phyloP scores from a whole-genome alignment of 139 green algal genomes.

The Prasinococcaceae sp. region DNA sequence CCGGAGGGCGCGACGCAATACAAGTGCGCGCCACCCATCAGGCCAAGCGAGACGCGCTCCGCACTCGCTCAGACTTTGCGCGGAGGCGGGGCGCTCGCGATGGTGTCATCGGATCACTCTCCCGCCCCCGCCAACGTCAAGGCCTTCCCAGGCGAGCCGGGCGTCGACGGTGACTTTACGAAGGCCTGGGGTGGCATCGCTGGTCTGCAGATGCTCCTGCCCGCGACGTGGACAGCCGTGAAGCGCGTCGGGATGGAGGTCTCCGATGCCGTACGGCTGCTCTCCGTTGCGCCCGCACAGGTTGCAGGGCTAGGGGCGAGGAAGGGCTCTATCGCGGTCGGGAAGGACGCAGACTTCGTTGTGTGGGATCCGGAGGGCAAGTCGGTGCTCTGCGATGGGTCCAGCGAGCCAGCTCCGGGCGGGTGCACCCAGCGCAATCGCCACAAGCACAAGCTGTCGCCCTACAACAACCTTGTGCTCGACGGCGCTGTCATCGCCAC shows the following conservation, averaged over 20 bases:
- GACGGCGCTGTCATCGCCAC: conserved; percentile 51
- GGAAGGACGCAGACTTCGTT: conserved; percentile 75
- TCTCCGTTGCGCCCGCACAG: not conserved
- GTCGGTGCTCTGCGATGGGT: conserved; percentile 37
- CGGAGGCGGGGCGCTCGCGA: conserved; percentile 23
- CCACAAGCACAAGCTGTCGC: conserved; percentile 57
- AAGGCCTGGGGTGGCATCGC: conserved; percentile 87
- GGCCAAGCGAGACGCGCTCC: conserved; percentile 45
- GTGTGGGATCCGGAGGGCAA: conserved; percentile 57
- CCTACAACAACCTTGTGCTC: conserved; percentile 41
- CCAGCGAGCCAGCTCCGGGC: too few relatives aligned
- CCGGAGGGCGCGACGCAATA: conserved; percentile 48
- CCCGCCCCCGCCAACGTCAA: conserved; percentile 60
- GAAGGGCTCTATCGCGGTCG: conserved; percentile 53
- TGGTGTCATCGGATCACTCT: conserved; percentile 79
- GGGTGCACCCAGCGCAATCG: too few relatives aligned
- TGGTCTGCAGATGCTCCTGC: conserved; percentile 71
- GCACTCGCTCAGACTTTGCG: not conserved
- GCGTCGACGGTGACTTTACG: conserved; percentile 70
- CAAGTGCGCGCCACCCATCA: conserved; percentile 66
- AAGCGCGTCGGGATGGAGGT: not conserved
- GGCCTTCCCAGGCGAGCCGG: too few relatives aligned
- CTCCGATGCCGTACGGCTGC: not conserved
- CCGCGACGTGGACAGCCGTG: conserved; percentile 56
- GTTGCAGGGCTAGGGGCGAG: conserved; percentile 3